phyloP scores from a whole-genome alignment of 2,329 filamentous ascomycete genomes.

The Furcasterigmium sp. region DNA sequence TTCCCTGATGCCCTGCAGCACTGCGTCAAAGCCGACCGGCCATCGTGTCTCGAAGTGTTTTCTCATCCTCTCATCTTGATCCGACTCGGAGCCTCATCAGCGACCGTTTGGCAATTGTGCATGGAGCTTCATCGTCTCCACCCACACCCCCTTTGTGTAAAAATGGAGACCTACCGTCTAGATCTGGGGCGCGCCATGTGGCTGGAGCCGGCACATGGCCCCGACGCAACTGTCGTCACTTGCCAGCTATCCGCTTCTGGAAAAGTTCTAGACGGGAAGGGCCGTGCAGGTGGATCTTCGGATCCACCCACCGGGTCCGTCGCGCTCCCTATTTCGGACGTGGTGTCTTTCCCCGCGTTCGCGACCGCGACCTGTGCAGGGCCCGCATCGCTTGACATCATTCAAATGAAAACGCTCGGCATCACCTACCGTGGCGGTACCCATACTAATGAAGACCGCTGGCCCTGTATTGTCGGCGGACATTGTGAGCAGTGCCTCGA shows the following conservation, averaged over 20 bases:
- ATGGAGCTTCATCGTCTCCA: not conserved
- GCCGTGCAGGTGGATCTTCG: not conserved
- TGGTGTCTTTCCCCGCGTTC: not conserved
- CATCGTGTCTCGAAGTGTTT: no score
- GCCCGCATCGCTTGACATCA: not conserved
- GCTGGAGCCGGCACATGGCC: not conserved
- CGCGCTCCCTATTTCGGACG: not conserved
- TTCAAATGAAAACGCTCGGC: not conserved
- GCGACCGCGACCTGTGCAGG: not conserved
- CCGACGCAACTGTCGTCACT: not conserved
- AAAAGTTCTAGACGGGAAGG: not conserved
- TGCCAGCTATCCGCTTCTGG: conserved; percentile 1
- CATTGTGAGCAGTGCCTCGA: not conserved
- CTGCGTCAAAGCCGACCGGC: no score
- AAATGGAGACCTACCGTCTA: not conserved
- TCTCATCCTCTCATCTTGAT: not conserved
- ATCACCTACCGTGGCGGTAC: not conserved
- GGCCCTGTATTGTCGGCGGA: no score
- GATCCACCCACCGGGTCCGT: not conserved
- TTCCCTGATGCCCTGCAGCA: no score
- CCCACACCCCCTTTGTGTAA: not conserved
- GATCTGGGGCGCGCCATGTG: not conserved
- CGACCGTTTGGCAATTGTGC: not conserved
- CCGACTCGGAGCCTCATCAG: not conserved
- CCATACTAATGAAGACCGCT: no score